Conservation (phyloP, 768 basidiomycete species). For the Calocera cornea region DNA sequence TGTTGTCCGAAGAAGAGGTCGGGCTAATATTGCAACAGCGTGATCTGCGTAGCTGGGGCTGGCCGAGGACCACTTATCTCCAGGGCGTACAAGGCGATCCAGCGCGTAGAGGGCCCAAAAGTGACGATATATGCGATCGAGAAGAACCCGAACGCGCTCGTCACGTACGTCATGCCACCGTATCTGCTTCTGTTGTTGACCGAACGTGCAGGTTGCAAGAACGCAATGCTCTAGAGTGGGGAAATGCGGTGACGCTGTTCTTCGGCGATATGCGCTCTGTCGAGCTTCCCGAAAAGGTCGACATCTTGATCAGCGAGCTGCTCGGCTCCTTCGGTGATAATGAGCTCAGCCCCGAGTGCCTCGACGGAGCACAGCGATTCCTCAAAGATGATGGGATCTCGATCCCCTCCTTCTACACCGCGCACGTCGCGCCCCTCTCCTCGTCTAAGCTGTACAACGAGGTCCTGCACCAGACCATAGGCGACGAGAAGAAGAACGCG, state of each 20-base stretch:
- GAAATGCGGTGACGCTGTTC: slow-evolving; percentile 59
- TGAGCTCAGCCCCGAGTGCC: slow-evolving; percentile 92
- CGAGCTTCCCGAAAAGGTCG: slow-evolving; percentile 70
- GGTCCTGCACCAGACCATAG: slow-evolving; percentile 48
- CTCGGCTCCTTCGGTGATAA: slow-evolving; percentile 98
- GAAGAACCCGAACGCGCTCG: slow-evolving; percentile 91
- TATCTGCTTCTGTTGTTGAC: not conserved
- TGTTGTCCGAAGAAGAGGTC: not conserved
- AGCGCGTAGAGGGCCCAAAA: slow-evolving; percentile 41
- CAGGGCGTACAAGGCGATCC: slow-evolving; percentile 64
- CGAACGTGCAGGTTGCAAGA: slow-evolving; percentile 58
- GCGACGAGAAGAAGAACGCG: slow-evolving; percentile 41
- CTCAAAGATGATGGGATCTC: slow-evolving; percentile 91
- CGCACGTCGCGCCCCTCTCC: slow-evolving; percentile 85
- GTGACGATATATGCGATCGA: slow-evolving; percentile 78
- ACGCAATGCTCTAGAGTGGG: slow-evolving; percentile 72
- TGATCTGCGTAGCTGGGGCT: slow-evolving; percentile 85
- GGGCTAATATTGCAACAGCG: slow-evolving; percentile 31
- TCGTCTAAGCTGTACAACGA: slow-evolving; percentile 87
- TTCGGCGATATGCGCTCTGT: slow-evolving; percentile 89
- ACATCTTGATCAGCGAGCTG: slow-evolving; percentile 90
- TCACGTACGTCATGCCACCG: slow-evolving; percentile 52
- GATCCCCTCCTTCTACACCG: slow-evolving; percentile 91
- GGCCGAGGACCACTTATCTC: slow-evolving; percentile 88
- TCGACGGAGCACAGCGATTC: slow-evolving; percentile 89